phyloP scores from a whole-genome alignment of 305 asterid genomes.

The Petunia hybrid region DNA sequence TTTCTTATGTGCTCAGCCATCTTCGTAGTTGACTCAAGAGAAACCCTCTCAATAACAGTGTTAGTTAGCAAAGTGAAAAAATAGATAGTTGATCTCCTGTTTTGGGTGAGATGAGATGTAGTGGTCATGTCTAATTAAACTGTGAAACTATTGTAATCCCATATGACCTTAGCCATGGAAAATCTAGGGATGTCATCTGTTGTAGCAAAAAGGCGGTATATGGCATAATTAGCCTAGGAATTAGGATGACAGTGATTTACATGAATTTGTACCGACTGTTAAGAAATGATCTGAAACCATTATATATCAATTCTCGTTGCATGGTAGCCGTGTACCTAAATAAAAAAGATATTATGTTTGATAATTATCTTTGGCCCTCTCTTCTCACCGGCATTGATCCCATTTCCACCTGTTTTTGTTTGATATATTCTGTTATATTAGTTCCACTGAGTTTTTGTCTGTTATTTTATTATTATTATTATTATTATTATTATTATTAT shows the following conservation, averaged over 20 bases:
- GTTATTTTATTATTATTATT: not conserved
- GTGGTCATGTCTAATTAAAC: not conserved
- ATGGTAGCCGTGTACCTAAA: conserved; percentile 4
- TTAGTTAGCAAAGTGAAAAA: conserved; percentile 6
- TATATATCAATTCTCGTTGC: not conserved
- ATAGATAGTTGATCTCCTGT: not conserved
- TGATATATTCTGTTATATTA: conserved; percentile 13
- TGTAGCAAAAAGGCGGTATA: conserved; percentile 20
- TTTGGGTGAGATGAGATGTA: conserved; percentile 22
- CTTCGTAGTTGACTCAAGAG: not conserved
- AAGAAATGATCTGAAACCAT: conserved; percentile 16
- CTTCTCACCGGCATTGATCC: not conserved
- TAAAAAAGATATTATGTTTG: not conserved
- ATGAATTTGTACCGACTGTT: not conserved
- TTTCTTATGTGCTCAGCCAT: not conserved
- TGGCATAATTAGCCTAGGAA: not conserved
- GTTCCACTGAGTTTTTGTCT: not conserved
- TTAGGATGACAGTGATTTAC: not conserved
- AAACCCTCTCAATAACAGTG: not conserved
- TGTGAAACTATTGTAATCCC: not conserved
- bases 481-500: too few relatives aligned
- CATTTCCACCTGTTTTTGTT: conserved; percentile 1
- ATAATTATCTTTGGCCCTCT: conserved; percentile 7
- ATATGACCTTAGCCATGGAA: conserved; percentile 1
- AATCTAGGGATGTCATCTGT: not conserved